A percentile compares a stretch with the other conserved stretches of the same genome.
phyloP scores from a whole-genome alignment of 305 asterid species.

The Fraxinus dipetala region DNA sequence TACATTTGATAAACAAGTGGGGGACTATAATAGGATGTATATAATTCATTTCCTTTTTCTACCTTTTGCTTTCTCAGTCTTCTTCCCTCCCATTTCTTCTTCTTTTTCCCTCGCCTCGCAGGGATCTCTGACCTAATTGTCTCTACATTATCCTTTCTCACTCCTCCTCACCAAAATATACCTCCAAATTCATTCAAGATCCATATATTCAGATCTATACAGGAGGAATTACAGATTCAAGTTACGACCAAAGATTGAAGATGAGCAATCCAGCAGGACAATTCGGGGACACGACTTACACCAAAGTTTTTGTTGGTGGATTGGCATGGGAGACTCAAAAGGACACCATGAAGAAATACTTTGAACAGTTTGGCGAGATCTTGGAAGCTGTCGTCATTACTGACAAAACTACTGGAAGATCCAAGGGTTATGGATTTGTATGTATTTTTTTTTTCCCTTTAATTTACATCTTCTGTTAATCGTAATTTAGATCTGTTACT shows the following conservation, averaged over 20 bases:
- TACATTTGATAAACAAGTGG: constrained; percentile 24
- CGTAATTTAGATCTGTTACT: background rate
- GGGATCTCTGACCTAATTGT: constrained; percentile 58
- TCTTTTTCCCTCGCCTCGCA: constrained; percentile 28
- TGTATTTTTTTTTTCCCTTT: background rate
- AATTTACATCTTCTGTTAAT: background rate
- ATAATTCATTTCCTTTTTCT: constrained; percentile 45
- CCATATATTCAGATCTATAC: background rate
- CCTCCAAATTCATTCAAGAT: constrained; percentile 2
- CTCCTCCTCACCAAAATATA: constrained; percentile 3
- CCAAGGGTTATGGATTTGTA: constrained; percentile 98
- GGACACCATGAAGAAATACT: constrained; percentile 92
- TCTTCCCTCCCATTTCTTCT: background rate
- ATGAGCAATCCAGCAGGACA: constrained; percentile 40
- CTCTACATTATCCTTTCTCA: constrained; percentile 24
- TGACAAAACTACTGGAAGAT: constrained; percentile 89
- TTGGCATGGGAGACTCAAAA: constrained; percentile 99
- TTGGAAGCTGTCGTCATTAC: constrained; percentile 94
- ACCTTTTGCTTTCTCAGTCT: constrained; percentile 17
- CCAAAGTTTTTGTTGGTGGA: constrained; percentile 94
- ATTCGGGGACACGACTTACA: constrained; percentile 91
- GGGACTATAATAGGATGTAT: constrained; percentile 27
- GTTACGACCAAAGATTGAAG: background rate
- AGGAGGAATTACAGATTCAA: background rate
- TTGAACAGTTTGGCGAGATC: constrained; percentile 93